Conservation (phyloP, 2,329 filamentous ascomycete species). For the Ascochyta pisi region DNA sequence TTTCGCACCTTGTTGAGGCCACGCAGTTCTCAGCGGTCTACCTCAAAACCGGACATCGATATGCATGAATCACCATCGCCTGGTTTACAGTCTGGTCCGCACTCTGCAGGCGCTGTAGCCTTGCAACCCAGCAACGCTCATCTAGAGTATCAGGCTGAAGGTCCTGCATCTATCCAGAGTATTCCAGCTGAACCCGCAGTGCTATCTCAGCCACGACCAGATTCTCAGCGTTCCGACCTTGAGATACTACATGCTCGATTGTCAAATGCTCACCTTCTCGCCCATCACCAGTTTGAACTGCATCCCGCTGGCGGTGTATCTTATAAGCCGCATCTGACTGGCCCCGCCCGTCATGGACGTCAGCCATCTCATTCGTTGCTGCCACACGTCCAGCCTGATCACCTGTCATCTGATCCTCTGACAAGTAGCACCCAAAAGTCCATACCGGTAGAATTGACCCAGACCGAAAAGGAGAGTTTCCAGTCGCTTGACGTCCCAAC, state of each 20-base stretch:
- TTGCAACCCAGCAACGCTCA: background rate
- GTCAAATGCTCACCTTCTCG: slow-evolving; percentile 16
- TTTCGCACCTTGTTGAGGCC: slow-evolving; percentile 11
- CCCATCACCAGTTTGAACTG: slow-evolving; percentile 16
- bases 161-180: background rate
- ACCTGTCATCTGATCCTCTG: background rate
- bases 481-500: slow-evolving; percentile 14
- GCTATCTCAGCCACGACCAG: background rate
- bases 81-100: background rate
- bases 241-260: slow-evolving; percentile 13
- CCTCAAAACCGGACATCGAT: background rate
- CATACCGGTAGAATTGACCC: slow-evolving; percentile 6
- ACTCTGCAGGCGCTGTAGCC: background rate
- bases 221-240: slow-evolving; percentile 6
- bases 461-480: slow-evolving; percentile 16
- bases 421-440: background rate
- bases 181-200: background rate
- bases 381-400: slow-evolving; percentile 4
- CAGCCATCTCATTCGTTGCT: slow-evolving; percentile 14
- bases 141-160: background rate
- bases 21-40: background rate
- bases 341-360: slow-evolving; percentile 4
- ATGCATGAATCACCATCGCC: background rate
- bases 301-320: slow-evolving; percentile 15
- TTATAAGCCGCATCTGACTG: slow-evolving; percentile 4